phyloP scores from a whole-genome alignment of 768 basidiomycete species.

The Boletus reticuloceps region DNA sequence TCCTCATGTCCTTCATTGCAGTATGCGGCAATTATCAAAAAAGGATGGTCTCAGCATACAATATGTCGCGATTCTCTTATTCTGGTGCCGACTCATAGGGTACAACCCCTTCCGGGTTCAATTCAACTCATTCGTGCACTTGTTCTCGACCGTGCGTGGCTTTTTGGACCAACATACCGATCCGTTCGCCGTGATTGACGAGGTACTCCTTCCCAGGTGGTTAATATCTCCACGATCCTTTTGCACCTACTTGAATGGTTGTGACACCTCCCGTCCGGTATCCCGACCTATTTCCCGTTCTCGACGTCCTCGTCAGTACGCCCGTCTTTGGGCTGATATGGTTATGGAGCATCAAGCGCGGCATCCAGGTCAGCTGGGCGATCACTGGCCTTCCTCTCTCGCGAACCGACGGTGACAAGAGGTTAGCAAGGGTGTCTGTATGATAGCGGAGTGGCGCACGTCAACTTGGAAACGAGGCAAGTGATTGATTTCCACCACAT shows the following conservation, averaged over 20 bases:
- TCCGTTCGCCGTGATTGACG: slow-evolving; percentile 2
- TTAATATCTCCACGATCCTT: slow-evolving; percentile 51
- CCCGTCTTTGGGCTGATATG: slow-evolving; percentile 81
- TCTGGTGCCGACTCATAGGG: slow-evolving; percentile 87
- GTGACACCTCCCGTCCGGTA: slow-evolving; percentile 63
- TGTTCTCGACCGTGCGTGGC: slow-evolving; percentile 49
- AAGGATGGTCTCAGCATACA: slow-evolving; percentile 75
- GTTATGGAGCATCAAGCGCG: slow-evolving; percentile 86
- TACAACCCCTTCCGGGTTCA: slow-evolving; percentile 60
- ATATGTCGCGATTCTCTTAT: slow-evolving; percentile 60
- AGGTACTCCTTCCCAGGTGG: slow-evolving; percentile 32
- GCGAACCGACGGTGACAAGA: background rate
- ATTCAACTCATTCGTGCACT: slow-evolving; percentile 46
- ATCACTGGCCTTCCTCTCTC: slow-evolving; percentile 51
- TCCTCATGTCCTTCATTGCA: slow-evolving; percentile 29
- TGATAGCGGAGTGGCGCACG: background rate
- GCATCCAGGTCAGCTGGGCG: slow-evolving; percentile 80
- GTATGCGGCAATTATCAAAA: slow-evolving; percentile 90
- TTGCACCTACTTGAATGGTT: slow-evolving; percentile 67
- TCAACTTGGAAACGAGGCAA: slow-evolving; percentile 48
- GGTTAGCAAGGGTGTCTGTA: background rate
- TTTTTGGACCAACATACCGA: background rate
- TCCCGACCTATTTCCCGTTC: slow-evolving; percentile 78
- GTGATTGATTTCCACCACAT: background rate
- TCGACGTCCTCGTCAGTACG: slow-evolving; percentile 80